A percentile compares a stretch with the other conserved stretches of the same genome.
Evolutionary conservation across 176 grass and related monocot genomes (phyloP).

Genomic region (Rhipidocladum racemiflorum): DNA sequence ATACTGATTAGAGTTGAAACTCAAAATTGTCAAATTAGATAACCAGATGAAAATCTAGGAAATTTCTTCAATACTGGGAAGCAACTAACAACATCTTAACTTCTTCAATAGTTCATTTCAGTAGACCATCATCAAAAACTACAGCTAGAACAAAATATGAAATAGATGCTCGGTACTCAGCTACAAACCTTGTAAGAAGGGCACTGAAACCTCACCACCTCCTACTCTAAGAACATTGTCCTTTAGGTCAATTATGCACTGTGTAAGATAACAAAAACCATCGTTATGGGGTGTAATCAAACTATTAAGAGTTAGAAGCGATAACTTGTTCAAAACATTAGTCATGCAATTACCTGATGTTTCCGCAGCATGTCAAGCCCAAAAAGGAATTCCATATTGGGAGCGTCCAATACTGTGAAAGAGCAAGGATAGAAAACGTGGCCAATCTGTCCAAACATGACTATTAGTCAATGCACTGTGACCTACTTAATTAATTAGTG

Average conservation of each 20-base stretch:
- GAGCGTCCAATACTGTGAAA: constrained; percentile 96
- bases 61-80: constrained; percentile 9
- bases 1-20: constrained; percentile 6
- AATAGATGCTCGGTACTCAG: neutral
- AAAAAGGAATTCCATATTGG: constrained; percentile 98
- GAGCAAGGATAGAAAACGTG: constrained; percentile 85
- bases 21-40: constrained; percentile 16
- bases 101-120: constrained; percentile 16
- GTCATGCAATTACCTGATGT: constrained; percentile 69
- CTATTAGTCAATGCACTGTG: neutral
- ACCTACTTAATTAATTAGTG: neutral
- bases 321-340: constrained; percentile 26
- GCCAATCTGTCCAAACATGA: constrained; percentile 64
- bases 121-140: neutral
- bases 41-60: constrained; percentile 24
- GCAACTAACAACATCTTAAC: neutral
- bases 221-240: constrained; percentile 98
- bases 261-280: constrained; percentile 22
- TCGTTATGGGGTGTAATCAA: neutral
- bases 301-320: constrained; percentile 7
- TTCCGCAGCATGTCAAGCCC: constrained; percentile 99
- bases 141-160: constrained; percentile 19
- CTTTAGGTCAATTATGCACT: constrained; percentile 99
- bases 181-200: constrained; percentile 83
- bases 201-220: constrained; percentile 94